phyloP scores from a whole-genome alignment of 768 basidiomycete genomes.

The Dentipellis fragilis region DNA sequence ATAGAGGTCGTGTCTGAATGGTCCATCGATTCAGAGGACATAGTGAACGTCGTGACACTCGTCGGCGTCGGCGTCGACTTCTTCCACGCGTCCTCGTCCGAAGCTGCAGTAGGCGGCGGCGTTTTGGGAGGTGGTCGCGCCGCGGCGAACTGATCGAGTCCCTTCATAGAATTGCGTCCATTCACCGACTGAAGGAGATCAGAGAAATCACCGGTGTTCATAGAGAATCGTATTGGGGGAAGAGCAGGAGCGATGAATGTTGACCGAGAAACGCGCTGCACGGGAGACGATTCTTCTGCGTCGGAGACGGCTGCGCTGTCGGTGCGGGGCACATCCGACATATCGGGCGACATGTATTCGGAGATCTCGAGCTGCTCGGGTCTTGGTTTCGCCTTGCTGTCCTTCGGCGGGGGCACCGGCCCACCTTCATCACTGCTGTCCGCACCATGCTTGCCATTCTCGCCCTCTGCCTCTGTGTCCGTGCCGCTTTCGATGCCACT shows the following conservation, averaged over 20 bases:
- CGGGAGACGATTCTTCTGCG: slow-evolving; percentile 44
- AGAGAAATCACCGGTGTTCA: slow-evolving; percentile 75
- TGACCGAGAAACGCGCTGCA: slow-evolving; percentile 56
- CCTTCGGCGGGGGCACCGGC: slow-evolving; percentile 1
- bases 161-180: slow-evolving; percentile 26
- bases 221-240: slow-evolving; percentile 86
- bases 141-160: slow-evolving; percentile 35
- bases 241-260: slow-evolving; percentile 83
- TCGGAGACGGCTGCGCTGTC: slow-evolving; percentile 17
- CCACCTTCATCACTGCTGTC: neutral
- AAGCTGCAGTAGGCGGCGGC: neutral
- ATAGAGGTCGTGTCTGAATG: slow-evolving; percentile 8
- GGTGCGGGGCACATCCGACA: slow-evolving; percentile 24
- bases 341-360: slow-evolving; percentile 1
- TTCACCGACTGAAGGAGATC: slow-evolving; percentile 56
- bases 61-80: slow-evolving; percentile 15
- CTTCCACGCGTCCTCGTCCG: neutral
- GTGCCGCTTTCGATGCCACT: slow-evolving; percentile 65
- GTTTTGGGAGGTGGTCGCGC: slow-evolving; percentile 13
- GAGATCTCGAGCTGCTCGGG: slow-evolving; percentile 24
- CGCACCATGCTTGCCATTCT: slow-evolving; percentile 20
- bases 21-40: slow-evolving; percentile 1
- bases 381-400: slow-evolving; percentile 2
- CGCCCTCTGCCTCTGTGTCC: slow-evolving; percentile 55
- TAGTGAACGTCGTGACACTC: slow-evolving; percentile 16